Conservation (phyloP, 257 asterid genomes). For the Solanum acaule region DNA sequence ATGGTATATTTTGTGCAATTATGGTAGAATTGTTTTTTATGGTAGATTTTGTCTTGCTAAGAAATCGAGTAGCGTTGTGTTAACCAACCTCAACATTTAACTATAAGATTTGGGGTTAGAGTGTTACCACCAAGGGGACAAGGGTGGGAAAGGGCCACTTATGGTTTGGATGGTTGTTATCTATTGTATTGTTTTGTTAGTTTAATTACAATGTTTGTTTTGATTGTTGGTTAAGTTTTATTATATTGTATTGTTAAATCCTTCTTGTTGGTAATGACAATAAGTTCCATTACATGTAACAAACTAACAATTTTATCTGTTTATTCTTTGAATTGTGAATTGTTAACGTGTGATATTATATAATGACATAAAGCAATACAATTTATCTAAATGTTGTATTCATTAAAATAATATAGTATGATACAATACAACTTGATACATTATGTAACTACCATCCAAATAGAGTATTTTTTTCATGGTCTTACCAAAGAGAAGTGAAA, state of each 20-base stretch:
- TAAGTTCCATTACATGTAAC: background rate
- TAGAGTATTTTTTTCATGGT: background rate
- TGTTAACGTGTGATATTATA: background rate
- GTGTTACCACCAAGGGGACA: background rate
- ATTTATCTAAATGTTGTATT: background rate
- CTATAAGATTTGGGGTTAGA: background rate
- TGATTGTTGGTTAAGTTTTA: background rate
- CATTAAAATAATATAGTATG: background rate
- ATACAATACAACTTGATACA: background rate
- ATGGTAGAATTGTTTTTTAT: background rate
- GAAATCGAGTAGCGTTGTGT: background rate
- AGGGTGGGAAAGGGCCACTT: background rate
- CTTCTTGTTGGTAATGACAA: background rate
- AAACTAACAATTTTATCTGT: background rate
- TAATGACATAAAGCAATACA: background rate
- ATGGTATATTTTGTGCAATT: background rate
- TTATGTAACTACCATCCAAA: background rate
- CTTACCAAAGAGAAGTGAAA: background rate
- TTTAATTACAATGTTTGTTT: background rate
- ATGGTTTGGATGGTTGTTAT: background rate
- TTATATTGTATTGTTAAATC: background rate
- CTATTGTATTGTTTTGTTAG: background rate
- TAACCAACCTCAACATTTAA: background rate
- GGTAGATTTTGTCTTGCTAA: background rate
- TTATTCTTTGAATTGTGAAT: background rate